Evolutionary conservation across 164 flowering plant species (phyloP).

Genomic region (Amborella trichopoda): DNA sequence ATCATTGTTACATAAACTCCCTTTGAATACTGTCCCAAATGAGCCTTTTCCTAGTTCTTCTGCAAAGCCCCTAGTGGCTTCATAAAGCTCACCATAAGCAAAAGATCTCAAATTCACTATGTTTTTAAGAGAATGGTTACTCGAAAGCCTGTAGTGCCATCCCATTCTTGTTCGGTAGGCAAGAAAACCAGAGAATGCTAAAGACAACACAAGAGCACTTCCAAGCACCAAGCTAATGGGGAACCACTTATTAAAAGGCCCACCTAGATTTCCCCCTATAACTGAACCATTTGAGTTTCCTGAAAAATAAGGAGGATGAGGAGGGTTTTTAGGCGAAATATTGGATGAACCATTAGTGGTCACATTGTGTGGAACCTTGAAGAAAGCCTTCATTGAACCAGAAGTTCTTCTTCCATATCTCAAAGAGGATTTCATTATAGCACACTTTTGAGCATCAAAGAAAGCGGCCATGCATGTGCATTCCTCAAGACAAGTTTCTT

Average conservation of each 20-base stretch:
- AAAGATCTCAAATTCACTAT: slow-evolving; percentile 1
- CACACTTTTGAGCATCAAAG: slow-evolving; percentile 2
- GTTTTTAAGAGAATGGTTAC: neutral
- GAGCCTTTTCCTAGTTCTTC: slow-evolving; percentile 13
- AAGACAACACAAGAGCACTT: slow-evolving; percentile 1
- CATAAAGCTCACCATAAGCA: slow-evolving; percentile 6
- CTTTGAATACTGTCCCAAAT: slow-evolving; percentile 13
- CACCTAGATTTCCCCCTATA: neutral
- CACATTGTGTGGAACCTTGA: slow-evolving; percentile 13
- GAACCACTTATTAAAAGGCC: slow-evolving; percentile 1
- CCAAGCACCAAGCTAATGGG: slow-evolving; percentile 6
- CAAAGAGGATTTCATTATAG: slow-evolving; percentile 13
- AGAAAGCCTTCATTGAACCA: slow-evolving; percentile 1
- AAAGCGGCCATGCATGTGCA: slow-evolving; percentile 11
- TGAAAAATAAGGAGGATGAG: neutral
- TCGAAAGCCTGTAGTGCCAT: neutral
- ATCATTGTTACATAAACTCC: neutral
- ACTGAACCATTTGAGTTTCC: neutral
- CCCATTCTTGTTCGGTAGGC: neutral
- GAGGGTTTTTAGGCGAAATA: too few relatives aligned
- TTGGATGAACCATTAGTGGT: neutral
- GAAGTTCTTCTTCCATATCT: slow-evolving; percentile 7
- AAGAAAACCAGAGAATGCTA: slow-evolving; percentile 7
- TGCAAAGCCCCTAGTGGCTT: slow-evolving; percentile 13
- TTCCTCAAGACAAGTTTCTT: slow-evolving; percentile 10